Conservation (phyloP, 169 alveolate genomes). For the Eimeria tenella region DNA sequence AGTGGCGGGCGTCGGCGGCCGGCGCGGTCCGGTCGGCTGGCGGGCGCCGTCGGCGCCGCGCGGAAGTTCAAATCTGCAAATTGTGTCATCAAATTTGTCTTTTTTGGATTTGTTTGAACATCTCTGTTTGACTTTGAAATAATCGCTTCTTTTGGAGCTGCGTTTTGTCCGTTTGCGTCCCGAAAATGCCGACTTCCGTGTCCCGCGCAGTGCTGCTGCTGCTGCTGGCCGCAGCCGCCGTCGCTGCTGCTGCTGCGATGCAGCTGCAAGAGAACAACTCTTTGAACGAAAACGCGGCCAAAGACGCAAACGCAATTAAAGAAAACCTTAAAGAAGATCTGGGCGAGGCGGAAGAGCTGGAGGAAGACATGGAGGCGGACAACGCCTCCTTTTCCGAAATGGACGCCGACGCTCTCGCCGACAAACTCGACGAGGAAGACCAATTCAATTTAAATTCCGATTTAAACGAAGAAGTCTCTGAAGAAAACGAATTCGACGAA, state of each 20-base stretch:
- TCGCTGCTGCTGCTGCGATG: neutral
- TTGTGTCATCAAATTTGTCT: neutral
- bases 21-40: constrained; percentile 35
- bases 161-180: neutral
- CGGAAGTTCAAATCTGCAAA: neutral
- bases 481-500: neutral
- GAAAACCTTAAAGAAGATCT: neutral
- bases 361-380: neutral
- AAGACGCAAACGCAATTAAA: neutral
- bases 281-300: neutral
- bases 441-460: too few relatives aligned
- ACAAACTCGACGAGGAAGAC: neutral
- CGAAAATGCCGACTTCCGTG: neutral
- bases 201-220: neutral
- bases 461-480: neutral
- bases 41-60: neutral
- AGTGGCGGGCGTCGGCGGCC: neutral
- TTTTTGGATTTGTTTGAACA: neutral
- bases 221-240: neutral
- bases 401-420: constrained; percentile 27
- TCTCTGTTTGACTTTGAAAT: too few relatives aligned
- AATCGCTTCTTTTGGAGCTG: too few relatives aligned
- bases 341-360: neutral
- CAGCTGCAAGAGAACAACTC: neutral
- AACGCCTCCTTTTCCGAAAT: neutral